Evolutionary conservation across 2,329 filamentous ascomycete species (phyloP).

Genomic region (Penicillium decumbens): DNA sequence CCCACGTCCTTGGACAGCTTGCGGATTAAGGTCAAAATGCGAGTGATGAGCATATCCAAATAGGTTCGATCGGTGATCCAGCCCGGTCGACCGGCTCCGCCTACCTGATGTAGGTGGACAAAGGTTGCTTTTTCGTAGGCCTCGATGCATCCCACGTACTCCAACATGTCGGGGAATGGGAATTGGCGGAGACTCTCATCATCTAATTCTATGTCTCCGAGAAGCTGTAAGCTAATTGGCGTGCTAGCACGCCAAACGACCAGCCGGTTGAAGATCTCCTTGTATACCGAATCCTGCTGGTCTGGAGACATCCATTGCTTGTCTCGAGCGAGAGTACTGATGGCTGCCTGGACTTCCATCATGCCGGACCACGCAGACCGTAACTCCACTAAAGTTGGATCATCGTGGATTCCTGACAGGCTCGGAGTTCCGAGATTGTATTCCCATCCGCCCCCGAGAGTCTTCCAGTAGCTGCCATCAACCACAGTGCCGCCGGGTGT

Average conservation of each 20-base stretch:
- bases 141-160: slow-evolving; percentile 36
- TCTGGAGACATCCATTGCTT: slow-evolving; percentile 30
- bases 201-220: slow-evolving; percentile 26
- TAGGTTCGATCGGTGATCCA: slow-evolving; percentile 24
- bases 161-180: slow-evolving; percentile 29
- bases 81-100: slow-evolving; percentile 27
- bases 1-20: slow-evolving; percentile 33
- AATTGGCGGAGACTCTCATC: slow-evolving; percentile 27
- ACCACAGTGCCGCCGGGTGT: slow-evolving; percentile 37
- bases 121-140: slow-evolving; percentile 38
- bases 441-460: slow-evolving; percentile 37
- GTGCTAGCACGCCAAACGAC: slow-evolving; percentile 30
- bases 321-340: slow-evolving; percentile 32
- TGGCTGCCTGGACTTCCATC: slow-evolving; percentile 34
- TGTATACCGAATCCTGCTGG: slow-evolving; percentile 30
- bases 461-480: slow-evolving; percentile 39
- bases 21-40: slow-evolving; percentile 29
- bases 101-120: slow-evolving; percentile 33
- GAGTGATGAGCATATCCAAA: slow-evolving; percentile 28
- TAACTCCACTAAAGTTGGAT: slow-evolving; percentile 25
- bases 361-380: slow-evolving; percentile 31
- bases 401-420: slow-evolving; percentile 22
- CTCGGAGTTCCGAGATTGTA: slow-evolving; percentile 35
- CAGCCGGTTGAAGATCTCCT: slow-evolving; percentile 26
- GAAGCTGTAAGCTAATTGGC: slow-evolving; percentile 25